Conservation (phyloP, 2,329 filamentous ascomycete genomes). For the Ramichloridium luteum region DNA sequence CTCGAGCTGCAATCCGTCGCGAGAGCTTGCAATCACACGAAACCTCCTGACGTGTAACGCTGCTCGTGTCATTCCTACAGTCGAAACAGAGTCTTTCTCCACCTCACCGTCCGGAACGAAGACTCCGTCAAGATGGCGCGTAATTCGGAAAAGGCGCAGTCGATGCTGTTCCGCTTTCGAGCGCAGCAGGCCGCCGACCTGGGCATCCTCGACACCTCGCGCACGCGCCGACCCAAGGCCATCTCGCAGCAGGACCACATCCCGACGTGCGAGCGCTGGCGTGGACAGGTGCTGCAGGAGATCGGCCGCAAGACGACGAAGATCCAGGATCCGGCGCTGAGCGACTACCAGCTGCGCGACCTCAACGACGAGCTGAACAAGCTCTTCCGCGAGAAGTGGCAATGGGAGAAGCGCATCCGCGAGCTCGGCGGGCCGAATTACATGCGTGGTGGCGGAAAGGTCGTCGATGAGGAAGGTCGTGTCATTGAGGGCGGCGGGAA, state of each 20-base stretch:
- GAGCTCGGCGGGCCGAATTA: constrained; percentile 97
- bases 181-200: constrained; percentile 92
- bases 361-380: constrained; percentile 99
- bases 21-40: no score
- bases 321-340: constrained; percentile 84
- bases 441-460: constrained; percentile 53
- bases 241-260: constrained; percentile 81
- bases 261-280: constrained; percentile 90
- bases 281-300: constrained; percentile 92
- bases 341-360: constrained; percentile 93
- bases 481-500: constrained; percentile 59
- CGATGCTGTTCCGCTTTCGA: constrained; percentile 99
- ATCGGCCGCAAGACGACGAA: constrained; percentile 92
- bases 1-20: no score
- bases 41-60: no score
- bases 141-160: constrained; percentile 97
- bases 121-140: no score
- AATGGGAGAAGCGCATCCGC: constrained; percentile 95
- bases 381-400: constrained; percentile 96
- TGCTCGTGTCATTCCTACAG: no score
- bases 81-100: no score
- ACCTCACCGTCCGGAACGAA: no score
- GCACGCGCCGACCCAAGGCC: constrained; percentile 76
- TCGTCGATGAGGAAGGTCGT: constrained; percentile 43
- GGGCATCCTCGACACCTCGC: constrained; percentile 86